Conservation (phyloP, 352 stramenopile genomes). For the Blastocystis sp. region DNA sequence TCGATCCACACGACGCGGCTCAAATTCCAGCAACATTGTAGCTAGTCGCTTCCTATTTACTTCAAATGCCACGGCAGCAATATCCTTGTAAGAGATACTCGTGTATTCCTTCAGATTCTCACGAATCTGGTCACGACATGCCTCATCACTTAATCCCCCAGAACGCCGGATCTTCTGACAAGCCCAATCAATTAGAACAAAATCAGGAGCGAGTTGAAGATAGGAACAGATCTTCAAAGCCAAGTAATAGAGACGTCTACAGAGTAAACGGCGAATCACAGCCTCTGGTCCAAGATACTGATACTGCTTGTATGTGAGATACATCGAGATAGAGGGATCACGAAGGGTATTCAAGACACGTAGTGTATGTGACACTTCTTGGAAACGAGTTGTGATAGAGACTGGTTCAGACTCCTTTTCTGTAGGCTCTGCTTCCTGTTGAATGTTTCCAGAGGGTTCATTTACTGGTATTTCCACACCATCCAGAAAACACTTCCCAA, state of each 20-base stretch:
- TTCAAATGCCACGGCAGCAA: background rate
- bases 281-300: background rate
- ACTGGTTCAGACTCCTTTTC: background rate
- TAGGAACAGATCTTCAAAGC: conserved; percentile 68
- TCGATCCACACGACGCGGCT: background rate
- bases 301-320: conserved; percentile 62
- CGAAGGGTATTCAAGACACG: conserved; percentile 69
- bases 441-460: background rate
- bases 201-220: conserved; percentile 28
- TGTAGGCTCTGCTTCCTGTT: background rate
- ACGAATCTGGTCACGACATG: conserved; percentile 32
- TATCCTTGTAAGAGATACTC: conserved; percentile 1
- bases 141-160: background rate
- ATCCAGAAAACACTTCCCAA: conserved; percentile 69
- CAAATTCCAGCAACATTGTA: conserved; percentile 52
- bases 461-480: background rate
- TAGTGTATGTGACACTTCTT: conserved; percentile 42
- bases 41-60: background rate
- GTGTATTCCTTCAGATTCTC: conserved; percentile 49
- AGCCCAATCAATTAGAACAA: conserved; percentile 15
- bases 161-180: conserved; percentile 4
- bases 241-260: conserved; percentile 54
- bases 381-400: background rate
- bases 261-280: conserved; percentile 36
- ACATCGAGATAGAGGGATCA: conserved; percentile 46